Conservation (phyloP, 176 grass and related monocot species). For the Melocanna baccifera region DNA sequence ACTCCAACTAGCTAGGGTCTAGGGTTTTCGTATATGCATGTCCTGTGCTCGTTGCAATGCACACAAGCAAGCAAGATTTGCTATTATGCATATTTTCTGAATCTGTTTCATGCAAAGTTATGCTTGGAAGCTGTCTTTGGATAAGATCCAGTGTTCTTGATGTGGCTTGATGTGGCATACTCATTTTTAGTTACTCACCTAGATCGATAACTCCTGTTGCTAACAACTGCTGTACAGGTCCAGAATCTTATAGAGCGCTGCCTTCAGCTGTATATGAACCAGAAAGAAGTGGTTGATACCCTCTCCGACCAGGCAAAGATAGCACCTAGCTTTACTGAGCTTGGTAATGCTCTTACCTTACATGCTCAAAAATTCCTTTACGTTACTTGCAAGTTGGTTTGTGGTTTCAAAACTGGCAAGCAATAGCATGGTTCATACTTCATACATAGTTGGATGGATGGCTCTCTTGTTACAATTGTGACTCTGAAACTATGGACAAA, state of each 20-base stretch:
- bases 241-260: slow-evolving; percentile 72
- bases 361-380: neutral
- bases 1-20: neutral
- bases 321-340: slow-evolving; percentile 88
- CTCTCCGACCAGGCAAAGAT: slow-evolving; percentile 74
- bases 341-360: slow-evolving; percentile 48
- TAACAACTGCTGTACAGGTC: slow-evolving; percentile 45
- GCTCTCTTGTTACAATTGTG: neutral
- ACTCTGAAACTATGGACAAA: neutral
- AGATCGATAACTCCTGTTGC: neutral
- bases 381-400: slow-evolving; percentile 8
- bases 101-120: neutral
- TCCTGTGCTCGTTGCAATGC: neutral
- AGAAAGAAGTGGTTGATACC: slow-evolving; percentile 76
- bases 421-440: neutral
- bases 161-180: neutral
- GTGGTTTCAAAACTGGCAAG: neutral
- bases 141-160: neutral
- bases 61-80: neutral
- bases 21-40: neutral
- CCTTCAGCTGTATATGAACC: slow-evolving; percentile 84
- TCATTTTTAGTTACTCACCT: neutral
- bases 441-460: neutral
- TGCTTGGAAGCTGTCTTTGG: neutral
- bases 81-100: neutral